These are phyloP conservation scores for Leccinum proliferum DNA, from an alignment of 1,284 basidiomycete species.

Conservation along the genomic window DNA sequence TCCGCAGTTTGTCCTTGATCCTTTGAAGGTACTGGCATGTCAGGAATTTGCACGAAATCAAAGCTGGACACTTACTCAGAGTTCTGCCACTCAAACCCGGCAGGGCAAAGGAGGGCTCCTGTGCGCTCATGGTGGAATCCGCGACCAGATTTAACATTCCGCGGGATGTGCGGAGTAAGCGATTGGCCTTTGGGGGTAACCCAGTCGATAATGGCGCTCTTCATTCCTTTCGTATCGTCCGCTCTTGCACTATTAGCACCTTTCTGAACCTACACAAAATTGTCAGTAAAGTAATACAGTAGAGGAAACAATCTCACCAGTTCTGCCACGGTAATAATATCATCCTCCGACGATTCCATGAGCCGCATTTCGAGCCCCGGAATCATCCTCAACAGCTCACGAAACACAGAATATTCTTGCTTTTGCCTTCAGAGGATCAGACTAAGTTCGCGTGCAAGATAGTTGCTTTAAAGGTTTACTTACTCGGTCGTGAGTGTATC, in stretches of 20 bases:
- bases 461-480: neutral
- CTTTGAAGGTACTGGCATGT: too few relatives aligned
- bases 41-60: too few relatives aligned
- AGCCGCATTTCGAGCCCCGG: neutral
- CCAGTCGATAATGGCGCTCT: too few relatives aligned
- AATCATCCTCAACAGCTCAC: neutral
- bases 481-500: neutral
- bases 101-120: too few relatives aligned
- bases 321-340: neutral
- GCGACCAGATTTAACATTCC: too few relatives aligned
- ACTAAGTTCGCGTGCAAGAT: neutral
- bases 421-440: neutral
- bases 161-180: too few relatives aligned
- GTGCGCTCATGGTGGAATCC: too few relatives aligned
- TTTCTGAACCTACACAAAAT: neutral
- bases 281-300: neutral
- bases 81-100: too few relatives aligned
- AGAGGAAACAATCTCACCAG: neutral
- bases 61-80: too few relatives aligned
- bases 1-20: too few relatives aligned
- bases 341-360: neutral
- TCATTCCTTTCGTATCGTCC: neutral
- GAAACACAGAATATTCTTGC: neutral
- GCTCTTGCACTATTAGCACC: neutral
- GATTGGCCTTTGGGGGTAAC: too few relatives aligned